These are phyloP conservation scores for Trichoderma aggressivum DNA, from an alignment of 2,329 filamentous ascomycete species.

Conservation along the genomic window DNA sequence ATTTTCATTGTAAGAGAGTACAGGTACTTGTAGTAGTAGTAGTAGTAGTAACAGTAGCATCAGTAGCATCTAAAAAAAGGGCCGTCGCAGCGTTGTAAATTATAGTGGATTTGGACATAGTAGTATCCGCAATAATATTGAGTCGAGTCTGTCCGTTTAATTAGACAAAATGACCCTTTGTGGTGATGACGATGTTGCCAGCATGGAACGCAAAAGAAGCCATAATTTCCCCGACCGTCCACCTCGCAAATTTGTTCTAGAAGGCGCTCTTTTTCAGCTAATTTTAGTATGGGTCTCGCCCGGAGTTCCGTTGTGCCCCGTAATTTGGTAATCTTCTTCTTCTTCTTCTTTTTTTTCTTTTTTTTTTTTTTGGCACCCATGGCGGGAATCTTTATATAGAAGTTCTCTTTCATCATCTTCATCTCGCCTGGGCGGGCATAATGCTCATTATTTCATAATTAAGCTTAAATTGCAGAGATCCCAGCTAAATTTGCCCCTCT, in stretches of 20 bases:
- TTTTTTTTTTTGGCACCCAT: background rate
- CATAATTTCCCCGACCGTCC: background rate
- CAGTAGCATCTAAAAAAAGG: conserved; percentile 5
- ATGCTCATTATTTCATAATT: background rate
- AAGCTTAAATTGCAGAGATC: background rate
- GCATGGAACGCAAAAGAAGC: background rate
- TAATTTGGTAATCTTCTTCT: background rate
- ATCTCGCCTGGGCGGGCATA: background rate
- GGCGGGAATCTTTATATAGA: background rate
- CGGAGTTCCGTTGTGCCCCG: background rate
- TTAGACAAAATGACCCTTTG: background rate
- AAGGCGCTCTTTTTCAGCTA: background rate
- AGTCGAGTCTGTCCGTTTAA: background rate
- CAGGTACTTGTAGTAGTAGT: background rate
- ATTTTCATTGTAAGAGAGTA: background rate
- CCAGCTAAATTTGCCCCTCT: background rate
- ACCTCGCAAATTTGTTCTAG: background rate
- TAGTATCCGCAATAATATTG: background rate
- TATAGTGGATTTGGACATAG: background rate
- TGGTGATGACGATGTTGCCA: background rate
- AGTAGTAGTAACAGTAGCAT: background rate
- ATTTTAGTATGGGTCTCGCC: background rate
- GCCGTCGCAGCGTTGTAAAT: background rate
- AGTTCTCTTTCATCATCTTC: background rate
- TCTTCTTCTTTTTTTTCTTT: no score